Base-by-base conservation (phyloP, 192 early-diverging fungal species). In the Coemansia sp. region DNA sequence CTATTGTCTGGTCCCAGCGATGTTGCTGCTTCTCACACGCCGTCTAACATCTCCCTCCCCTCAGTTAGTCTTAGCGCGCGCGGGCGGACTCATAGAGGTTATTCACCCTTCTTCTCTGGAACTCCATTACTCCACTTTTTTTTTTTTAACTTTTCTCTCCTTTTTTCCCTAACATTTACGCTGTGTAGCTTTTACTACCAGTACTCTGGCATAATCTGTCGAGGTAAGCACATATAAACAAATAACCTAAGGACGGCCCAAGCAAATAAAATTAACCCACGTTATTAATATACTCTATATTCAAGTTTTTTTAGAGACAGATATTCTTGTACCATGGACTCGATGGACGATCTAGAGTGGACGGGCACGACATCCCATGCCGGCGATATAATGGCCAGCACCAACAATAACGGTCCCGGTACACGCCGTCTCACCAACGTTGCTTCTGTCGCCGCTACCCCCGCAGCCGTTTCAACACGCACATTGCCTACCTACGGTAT, bases 291-390 rank as follows among this genome's bases (percentile, higher is more conserved):
- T 31, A 61, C 37, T 21, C 64, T 38, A 34, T 21, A 55, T 60
- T 60, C 17, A 29, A 57, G 25, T 68, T 39, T 4, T 19, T 31
- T 58, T 32, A 58, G 55, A 15, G 55, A 58, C 55, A 29, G 29
- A 8, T 29, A 29, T 53, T 55, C 23, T 53, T 38, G 15, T 31
- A 23, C 17, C 36, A 66, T 39, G 23, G 17, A 27, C n/a, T 45
- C 62, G 17, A 80, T 76, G 74, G 67, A 65, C 38, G 74, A 76
- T 36, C 59, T 58, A n/a, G 74, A 81, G 62, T 76, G 78, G 78
- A 60, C 74, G 6, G 78, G 70, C 36, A 67, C 78, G 9, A 62
- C 51, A 68, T 81, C 78, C 36, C 73, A 76, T 59, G 74, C 70
- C 4, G 62, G 59, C 7, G 74, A 76, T 38, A 75, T 70, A 29